Evolutionary conservation across 768 basidiomycete genomes (phyloP), one percentile per base, ranked within the genome.

Genomic region (Tulasnella sp.): DNA sequence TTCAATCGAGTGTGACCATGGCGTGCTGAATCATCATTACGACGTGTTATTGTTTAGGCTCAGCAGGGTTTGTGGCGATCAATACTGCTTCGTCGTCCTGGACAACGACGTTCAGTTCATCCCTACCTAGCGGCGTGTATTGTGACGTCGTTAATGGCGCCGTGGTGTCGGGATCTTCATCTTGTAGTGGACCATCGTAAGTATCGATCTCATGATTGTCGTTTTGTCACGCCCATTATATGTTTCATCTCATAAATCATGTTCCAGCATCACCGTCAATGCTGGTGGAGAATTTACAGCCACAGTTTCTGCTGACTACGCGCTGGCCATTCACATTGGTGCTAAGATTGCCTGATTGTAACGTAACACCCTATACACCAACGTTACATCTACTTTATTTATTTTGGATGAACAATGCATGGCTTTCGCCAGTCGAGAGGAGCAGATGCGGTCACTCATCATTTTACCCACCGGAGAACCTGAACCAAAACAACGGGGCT

Each of bases 291-390:
- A 60, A 4, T 78, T 85, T 66, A 75, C 67, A 3, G 77, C 77
- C 0, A 77, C 73, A 0, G 74, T 85, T 0, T 68, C 73, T 1
- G 72, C 79, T 0, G 73, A 80, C 2, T 75, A 73, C 59, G 80
- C 82, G 1, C 65, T 65, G 10, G 65, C 59, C 8, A 41, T 65
- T 7, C 62, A 63, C 50, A 62, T 46, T 11, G 65, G 65, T 50
- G 56, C 64, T 38, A 38, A 38, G 34, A 38, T 38, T 38, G 34
- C 34, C 15, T 38, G 15, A 38, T 38, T n/a, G n/a, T n/a, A n/a
- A n/a, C n/a, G n/a, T n/a, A n/a, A n/a, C n/a, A n/a, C n/a, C n/a
- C n/a, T n/a, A n/a, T n/a, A n/a, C n/a, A n/a, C n/a, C n/a, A n/a
- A n/a, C n/a, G n/a, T n/a, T n/a, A n/a, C n/a, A n/a, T n/a, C n/a